Conservation (phyloP, 441 rosid species). For the Isatis lusitanica region DNA sequence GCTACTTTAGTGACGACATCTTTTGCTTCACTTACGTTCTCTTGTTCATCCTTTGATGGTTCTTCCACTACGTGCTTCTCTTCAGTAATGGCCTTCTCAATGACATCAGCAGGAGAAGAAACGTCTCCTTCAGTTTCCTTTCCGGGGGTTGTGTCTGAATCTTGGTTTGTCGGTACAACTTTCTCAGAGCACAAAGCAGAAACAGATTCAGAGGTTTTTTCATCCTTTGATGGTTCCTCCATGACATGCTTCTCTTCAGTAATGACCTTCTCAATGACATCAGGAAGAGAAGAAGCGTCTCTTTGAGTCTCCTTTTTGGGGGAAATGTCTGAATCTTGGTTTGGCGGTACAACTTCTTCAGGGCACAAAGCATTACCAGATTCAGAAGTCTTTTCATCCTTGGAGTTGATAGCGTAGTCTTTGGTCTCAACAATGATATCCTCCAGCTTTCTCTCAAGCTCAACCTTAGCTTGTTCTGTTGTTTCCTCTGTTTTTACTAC, state of each 20-base stretch:
- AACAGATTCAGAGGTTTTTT: conserved; percentile 21
- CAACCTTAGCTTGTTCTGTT: conserved; percentile 26
- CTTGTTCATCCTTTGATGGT: conserved; percentile 27
- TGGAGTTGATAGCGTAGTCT: conserved; percentile 14
- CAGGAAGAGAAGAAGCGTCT: not conserved
- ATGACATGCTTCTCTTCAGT: conserved; percentile 34
- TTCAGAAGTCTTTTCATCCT: conserved; percentile 23
- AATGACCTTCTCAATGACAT: conserved; percentile 18
- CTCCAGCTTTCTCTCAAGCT: conserved; percentile 23
- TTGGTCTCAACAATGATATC: conserved; percentile 19
- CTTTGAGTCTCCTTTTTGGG: conserved; percentile 14
- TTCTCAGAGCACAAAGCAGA: conserved; percentile 9
- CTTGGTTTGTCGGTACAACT: conserved; percentile 4
- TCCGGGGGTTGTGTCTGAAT: not conserved
- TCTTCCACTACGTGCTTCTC: conserved; percentile 31
- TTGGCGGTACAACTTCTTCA: not conserved
- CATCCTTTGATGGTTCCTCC: conserved; percentile 26
- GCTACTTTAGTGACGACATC: conserved; percentile 27
- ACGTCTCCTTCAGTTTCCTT: conserved; percentile 17
- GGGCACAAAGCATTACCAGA: not conserved
- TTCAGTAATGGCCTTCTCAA: conserved; percentile 32
- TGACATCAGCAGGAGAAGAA: conserved; percentile 13
- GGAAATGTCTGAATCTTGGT: conserved; percentile 6
- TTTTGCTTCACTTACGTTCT: conserved; percentile 12
- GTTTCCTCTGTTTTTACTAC: conserved; percentile 21